Conservation (phyloP, 768 basidiomycete species). For the Suillus spraguei region DNA sequence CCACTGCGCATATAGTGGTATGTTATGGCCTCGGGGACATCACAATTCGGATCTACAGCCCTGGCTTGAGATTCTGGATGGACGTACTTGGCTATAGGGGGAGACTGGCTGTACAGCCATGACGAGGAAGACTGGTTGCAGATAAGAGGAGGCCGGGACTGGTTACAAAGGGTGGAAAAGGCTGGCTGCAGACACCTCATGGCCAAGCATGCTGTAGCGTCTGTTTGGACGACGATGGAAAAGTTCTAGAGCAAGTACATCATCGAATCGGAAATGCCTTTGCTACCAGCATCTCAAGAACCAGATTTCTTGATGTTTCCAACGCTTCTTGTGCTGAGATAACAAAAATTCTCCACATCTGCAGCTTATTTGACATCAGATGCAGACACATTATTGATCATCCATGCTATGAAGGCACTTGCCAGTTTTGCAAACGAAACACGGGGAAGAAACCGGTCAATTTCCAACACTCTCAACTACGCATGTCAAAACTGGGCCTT, state of each 20-base stretch:
- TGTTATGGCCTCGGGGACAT: background rate
- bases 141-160: background rate
- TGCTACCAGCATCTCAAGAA: background rate
- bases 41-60: background rate
- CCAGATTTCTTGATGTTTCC: conserved; percentile 5
- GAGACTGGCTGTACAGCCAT: background rate
- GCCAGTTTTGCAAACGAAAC: background rate
- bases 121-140: background rate
- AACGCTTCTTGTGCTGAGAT: background rate
- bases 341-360: background rate
- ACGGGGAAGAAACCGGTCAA: background rate
- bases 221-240: background rate
- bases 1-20: background rate
- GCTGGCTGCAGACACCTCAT: background rate
- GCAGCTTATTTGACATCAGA: background rate
- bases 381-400: background rate
- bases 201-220: background rate
- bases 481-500: conserved; percentile 2
- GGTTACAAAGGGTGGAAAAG: background rate
- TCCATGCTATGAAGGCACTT: conserved; percentile 1
- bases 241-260: background rate
- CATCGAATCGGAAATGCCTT: background rate
- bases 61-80: conserved; percentile 1
- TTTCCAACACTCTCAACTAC: background rate
- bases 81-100: background rate